Evolutionary conservation across 306 rosid species (phyloP).

Genomic region (Rosa rugosa): DNA sequence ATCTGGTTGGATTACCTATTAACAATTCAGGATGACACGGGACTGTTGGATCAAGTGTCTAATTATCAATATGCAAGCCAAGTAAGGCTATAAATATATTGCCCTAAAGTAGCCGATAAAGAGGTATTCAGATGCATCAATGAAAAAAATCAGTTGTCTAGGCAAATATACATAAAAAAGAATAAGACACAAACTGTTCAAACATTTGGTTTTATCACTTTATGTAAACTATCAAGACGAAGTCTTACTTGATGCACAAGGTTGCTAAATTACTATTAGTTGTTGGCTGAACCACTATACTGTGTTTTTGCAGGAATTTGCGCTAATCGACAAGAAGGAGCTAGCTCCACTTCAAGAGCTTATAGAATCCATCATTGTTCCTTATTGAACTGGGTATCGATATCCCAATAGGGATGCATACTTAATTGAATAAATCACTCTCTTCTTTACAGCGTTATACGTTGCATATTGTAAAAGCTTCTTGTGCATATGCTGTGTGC

Average conservation of each 20-base stretch:
- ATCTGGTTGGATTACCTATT: neutral
- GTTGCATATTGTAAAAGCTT: constrained; percentile 7
- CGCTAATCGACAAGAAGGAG: constrained; percentile 93
- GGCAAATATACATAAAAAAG: neutral
- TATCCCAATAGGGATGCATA: constrained; percentile 31
- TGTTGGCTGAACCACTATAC: neutral
- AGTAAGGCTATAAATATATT: neutral
- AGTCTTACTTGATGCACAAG: neutral
- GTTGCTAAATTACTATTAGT: neutral
- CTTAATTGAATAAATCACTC: constrained; percentile 30
- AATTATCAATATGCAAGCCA: neutral
- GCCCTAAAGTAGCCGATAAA: neutral
- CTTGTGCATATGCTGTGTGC: constrained; percentile 35
- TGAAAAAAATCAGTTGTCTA: neutral
- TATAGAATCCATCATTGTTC: constrained; percentile 84
- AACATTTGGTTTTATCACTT: neutral
- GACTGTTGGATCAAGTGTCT: neutral
- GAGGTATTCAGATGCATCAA: neutral
- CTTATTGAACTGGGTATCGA: constrained; percentile 55
- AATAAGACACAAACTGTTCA: neutral
- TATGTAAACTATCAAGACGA: neutral
- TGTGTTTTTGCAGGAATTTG: constrained; percentile 74
- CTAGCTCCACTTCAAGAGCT: constrained; percentile 99
- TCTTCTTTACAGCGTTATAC: constrained; percentile 22
- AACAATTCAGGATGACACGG: neutral